These are phyloP conservation scores for Colletotrichum noveboracense DNA, from an alignment of 2,329 filamentous ascomycete genomes.

Conservation along the genomic window DNA sequence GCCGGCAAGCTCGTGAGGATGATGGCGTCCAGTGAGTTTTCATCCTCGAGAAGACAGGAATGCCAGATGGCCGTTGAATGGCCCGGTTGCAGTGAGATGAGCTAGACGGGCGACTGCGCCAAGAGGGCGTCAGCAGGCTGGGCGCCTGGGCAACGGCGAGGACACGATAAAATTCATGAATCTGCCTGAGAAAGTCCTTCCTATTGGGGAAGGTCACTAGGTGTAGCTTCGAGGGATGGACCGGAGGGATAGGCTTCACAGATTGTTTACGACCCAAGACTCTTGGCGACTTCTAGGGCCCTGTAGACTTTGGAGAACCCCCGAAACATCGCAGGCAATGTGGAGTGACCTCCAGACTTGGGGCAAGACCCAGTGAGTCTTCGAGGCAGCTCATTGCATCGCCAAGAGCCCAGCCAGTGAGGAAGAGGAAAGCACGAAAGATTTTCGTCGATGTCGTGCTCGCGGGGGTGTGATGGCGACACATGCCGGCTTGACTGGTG, in stretches of 20 bases:
- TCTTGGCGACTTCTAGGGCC: not conserved
- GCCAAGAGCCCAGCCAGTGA: not conserved
- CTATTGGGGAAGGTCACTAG: constrained; percentile 11
- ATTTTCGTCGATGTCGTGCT: constrained; percentile 15
- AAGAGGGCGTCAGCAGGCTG: constrained; percentile 16
- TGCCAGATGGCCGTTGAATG: not conserved
- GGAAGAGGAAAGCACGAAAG: not conserved
- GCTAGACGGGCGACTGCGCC: not conserved
- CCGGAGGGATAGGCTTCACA: not conserved
- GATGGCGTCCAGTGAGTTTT: not conserved
- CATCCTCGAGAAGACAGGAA: not conserved
- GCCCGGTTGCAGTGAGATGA: not conserved
- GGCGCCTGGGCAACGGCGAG: constrained; percentile 7
- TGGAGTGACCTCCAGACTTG: not conserved
- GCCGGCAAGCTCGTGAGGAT: not conserved
- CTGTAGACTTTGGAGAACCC: not conserved
- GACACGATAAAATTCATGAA: not conserved
- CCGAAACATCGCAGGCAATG: not conserved
- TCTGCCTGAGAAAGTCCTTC: not conserved
- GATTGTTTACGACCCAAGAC: not conserved
- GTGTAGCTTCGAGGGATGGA: not conserved
- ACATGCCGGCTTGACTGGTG: not conserved
- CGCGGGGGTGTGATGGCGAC: constrained; percentile 14
- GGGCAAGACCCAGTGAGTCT: not conserved
- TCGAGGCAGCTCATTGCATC: not conserved